Percentiles rank a stretch among this genome's conserved stretches.
Evolutionary conservation across 306 rosid species (phyloP).

Genomic region (Quercus cerris): DNA sequence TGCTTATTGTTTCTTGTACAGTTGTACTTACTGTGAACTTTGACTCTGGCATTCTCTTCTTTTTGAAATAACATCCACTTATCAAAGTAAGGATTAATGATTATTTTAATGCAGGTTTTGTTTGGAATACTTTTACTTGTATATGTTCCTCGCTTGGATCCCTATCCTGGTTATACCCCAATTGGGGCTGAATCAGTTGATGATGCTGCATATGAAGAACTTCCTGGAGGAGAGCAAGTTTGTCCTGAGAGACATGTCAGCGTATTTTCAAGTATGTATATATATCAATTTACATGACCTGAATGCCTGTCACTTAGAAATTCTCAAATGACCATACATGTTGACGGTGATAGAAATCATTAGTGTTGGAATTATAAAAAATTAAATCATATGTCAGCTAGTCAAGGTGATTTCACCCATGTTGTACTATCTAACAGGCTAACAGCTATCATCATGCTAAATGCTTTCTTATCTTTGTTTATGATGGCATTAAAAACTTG

Average conservation of each 20-base stretch:
- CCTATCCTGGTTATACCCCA: conserved; percentile 79
- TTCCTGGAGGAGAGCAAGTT: conserved; percentile 75
- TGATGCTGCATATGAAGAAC: conserved; percentile 76
- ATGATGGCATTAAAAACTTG: background rate
- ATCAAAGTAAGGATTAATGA: background rate
- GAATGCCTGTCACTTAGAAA: background rate
- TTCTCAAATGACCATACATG: conserved; percentile 1
- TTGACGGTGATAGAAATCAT: background rate
- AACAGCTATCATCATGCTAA: background rate
- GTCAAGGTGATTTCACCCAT: background rate
- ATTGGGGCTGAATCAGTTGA: conserved; percentile 49
- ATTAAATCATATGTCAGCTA: background rate
- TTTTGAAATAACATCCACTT: background rate
- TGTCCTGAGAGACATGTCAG: conserved; percentile 74
- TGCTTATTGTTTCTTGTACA: background rate
- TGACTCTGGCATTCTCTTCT: background rate
- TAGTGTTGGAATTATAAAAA: background rate
- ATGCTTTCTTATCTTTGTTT: background rate
- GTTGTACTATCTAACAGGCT: background rate
- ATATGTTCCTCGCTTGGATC: conserved; percentile 74
- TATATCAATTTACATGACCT: conserved; percentile 14
- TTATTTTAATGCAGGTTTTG: conserved; percentile 56
- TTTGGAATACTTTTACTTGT: conserved; percentile 79
- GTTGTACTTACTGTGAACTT: background rate
- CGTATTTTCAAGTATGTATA: conserved; percentile 71